Percentiles rank a stretch among this genome's conserved stretches.
Evolutionary conservation across 257 asterid species (phyloP).

Genomic region (Anisodus acutangulus): DNA sequence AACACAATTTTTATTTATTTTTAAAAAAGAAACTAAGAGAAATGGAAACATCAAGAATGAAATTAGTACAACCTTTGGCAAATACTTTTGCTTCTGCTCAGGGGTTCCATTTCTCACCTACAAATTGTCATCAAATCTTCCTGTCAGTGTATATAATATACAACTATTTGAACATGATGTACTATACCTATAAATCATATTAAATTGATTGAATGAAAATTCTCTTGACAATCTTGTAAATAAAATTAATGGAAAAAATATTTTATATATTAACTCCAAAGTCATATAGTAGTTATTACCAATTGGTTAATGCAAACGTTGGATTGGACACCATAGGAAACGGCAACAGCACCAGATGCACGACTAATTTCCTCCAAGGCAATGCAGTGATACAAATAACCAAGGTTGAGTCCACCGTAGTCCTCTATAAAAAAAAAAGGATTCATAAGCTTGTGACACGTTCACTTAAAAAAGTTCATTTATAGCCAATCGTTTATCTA

Average conservation of each 20-base stretch:
- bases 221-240: not conserved
- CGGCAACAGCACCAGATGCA: slow-evolving; percentile 97
- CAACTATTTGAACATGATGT: not conserved
- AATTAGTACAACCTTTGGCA: slow-evolving; percentile 75
- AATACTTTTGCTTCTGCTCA: slow-evolving; percentile 85
- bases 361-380: slow-evolving; percentile 98
- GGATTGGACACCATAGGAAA: slow-evolving; percentile 97
- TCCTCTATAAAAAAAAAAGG: slow-evolving; percentile 52
- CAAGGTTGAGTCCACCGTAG: slow-evolving; percentile 98
- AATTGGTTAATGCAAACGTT: slow-evolving; percentile 89
- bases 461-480: no score
- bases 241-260: no score
- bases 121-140: slow-evolving; percentile 27
- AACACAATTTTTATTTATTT: not conserved
- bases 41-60: not conserved
- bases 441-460: no score
- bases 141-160: not conserved
- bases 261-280: slow-evolving; percentile 14
- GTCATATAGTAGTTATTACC: slow-evolving; percentile 51
- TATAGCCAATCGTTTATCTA: not conserved
- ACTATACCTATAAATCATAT: not conserved
- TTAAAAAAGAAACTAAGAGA: not conserved
- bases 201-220: not conserved
- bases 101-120: slow-evolving; percentile 91
- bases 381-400: slow-evolving; percentile 94